Conservation (phyloP, 306 rosid genomes). For the Trifolium dubium region DNA sequence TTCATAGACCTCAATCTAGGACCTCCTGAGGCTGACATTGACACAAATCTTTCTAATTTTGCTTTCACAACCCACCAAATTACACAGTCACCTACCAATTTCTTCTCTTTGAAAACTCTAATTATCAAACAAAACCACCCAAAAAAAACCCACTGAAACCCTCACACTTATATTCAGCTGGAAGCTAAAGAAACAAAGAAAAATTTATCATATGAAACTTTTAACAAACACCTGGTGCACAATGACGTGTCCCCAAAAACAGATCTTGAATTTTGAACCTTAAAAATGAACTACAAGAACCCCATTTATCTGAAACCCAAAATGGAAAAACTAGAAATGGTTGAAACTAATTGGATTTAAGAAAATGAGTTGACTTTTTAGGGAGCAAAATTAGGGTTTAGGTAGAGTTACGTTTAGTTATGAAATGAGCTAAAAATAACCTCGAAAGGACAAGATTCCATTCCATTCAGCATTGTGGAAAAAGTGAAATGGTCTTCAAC, state of each 20-base stretch:
- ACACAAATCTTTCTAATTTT: slow-evolving; percentile 17
- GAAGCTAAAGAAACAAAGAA: slow-evolving; percentile 41
- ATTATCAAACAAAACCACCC: slow-evolving; percentile 41
- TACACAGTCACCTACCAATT: slow-evolving; percentile 29
- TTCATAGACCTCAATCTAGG: slow-evolving; percentile 86
- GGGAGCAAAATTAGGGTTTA: slow-evolving; percentile 61
- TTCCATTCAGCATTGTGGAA: slow-evolving; percentile 60
- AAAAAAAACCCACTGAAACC: slow-evolving; percentile 40
- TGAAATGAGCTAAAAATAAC: slow-evolving; percentile 50
- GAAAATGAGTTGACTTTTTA: slow-evolving; percentile 48
- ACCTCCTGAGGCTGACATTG: slow-evolving; percentile 67
- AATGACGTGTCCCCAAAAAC: slow-evolving; percentile 42
- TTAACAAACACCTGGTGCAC: slow-evolving; percentile 40
- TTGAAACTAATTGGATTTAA: slow-evolving; percentile 36
- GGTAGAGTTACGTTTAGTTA: slow-evolving; percentile 32
- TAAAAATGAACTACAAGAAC: slow-evolving; percentile 32
- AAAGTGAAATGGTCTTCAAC: slow-evolving; percentile 43
- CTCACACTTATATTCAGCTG: slow-evolving; percentile 19
- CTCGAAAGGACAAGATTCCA: slow-evolving; percentile 61
- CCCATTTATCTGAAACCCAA: slow-evolving; percentile 12
- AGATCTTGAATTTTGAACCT: slow-evolving; percentile 60
- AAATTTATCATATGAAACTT: slow-evolving; percentile 31
- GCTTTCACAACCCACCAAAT: slow-evolving; percentile 34
- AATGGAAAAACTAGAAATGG: slow-evolving; percentile 34
- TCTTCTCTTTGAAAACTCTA: slow-evolving; percentile 30